Percentiles rank a stretch among this genome's conserved stretches.
Evolutionary conservation across 2,329 filamentous ascomycete genomes (phyloP).

Genomic region (Paecilomyces formosus): DNA sequence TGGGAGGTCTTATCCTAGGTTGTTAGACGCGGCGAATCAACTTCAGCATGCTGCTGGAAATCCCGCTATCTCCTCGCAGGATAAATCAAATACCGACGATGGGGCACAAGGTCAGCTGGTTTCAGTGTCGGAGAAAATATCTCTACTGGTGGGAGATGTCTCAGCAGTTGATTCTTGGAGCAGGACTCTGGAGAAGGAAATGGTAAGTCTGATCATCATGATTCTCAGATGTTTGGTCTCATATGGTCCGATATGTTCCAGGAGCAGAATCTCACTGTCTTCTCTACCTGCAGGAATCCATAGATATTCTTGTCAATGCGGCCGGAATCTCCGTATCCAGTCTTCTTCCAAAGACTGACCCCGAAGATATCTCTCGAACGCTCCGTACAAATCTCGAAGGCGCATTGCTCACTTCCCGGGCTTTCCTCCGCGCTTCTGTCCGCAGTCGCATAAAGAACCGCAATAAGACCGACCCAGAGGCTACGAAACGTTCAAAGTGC

Average conservation of each 20-base stretch:
- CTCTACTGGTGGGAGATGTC: constrained; percentile 30
- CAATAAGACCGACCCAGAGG: constrained; percentile 10
- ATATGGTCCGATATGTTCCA: not conserved
- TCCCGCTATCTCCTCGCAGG: not conserved
- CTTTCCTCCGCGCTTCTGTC: constrained; percentile 27
- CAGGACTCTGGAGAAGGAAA: constrained; percentile 28
- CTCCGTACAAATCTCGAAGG: constrained; percentile 62
- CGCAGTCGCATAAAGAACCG: constrained; percentile 20
- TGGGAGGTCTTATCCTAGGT: constrained; percentile 47
- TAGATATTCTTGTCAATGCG: constrained; percentile 67
- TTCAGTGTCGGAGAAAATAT: constrained; percentile 13
- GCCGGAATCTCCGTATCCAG: constrained; percentile 64
- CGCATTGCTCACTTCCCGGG: constrained; percentile 32
- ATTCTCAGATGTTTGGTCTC: not conserved
- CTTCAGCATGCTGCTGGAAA: constrained; percentile 9
- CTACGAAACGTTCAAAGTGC: constrained; percentile 44
- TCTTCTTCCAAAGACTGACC: constrained; percentile 51
- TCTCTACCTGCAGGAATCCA: constrained; percentile 17
- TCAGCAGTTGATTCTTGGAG: constrained; percentile 25
- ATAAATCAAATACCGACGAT: not conserved
- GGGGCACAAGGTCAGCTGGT: constrained; percentile 4
- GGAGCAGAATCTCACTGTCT: constrained; percentile 4
- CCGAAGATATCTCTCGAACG: constrained; percentile 48
- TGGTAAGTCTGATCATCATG: constrained; percentile 19
- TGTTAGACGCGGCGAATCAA: constrained; percentile 30